Conservation (phyloP, 306 rosid genomes). For the Pyrus betulifolia region DNA sequence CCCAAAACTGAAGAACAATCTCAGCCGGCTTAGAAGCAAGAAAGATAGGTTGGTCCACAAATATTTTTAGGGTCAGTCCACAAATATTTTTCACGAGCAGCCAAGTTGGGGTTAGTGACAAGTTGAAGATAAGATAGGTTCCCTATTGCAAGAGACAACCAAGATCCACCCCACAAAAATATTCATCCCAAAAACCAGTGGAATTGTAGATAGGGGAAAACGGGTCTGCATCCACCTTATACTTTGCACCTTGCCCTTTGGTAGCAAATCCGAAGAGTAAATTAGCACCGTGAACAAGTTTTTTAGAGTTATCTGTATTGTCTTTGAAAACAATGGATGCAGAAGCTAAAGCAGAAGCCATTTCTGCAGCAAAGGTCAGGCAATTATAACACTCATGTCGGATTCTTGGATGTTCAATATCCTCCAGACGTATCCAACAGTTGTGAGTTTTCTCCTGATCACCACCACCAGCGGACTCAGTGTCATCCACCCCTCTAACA, state of each 20-base stretch:
- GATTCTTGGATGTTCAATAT: constrained; percentile 42
- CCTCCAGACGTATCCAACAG: constrained; percentile 65
- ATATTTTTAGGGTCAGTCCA: constrained; percentile 47
- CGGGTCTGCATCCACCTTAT: constrained; percentile 20
- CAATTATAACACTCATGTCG: constrained; percentile 36
- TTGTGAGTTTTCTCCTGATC: constrained; percentile 20
- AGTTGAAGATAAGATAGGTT: constrained; percentile 46
- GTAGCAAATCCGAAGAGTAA: constrained; percentile 37
- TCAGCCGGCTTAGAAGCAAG: constrained; percentile 54
- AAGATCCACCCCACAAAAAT: constrained; percentile 57
- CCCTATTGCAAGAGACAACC: constrained; percentile 64
- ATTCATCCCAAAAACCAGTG: constrained; percentile 50
- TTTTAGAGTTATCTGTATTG: constrained; percentile 42
- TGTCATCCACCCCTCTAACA: constrained; percentile 33
- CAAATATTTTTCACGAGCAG: constrained; percentile 45
- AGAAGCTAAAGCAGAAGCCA: constrained; percentile 57
- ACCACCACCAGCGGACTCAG: background rate
- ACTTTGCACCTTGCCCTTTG: background rate
- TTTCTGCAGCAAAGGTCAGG: constrained; percentile 55
- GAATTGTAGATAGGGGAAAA: constrained; percentile 46
- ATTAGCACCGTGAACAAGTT: constrained; percentile 56
- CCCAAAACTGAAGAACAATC: constrained; percentile 53
- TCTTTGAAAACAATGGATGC: constrained; percentile 62
- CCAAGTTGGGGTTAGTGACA: constrained; percentile 44
- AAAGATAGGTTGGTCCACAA: no score